Conservation (phyloP, 352 stramenopile genomes). For the Phytopythium kandeliae region DNA sequence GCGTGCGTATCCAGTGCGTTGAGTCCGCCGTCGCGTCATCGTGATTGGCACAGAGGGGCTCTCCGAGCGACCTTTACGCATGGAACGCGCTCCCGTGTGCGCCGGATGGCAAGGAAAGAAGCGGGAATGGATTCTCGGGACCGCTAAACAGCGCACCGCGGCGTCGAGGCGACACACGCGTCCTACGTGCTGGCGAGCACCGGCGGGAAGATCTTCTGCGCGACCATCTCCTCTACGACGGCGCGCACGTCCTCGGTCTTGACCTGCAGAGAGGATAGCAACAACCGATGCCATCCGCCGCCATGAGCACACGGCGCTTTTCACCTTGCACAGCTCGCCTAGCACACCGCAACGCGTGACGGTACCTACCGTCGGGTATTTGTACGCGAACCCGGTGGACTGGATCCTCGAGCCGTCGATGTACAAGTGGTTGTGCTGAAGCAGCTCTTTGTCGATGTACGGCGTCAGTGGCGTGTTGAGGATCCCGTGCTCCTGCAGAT, state of each 20-base stretch:
- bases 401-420: constrained; percentile 75
- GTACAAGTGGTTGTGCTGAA: constrained; percentile 83
- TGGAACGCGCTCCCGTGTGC: not conserved
- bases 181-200: constrained; percentile 33
- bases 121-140: not conserved
- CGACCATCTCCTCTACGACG: constrained; percentile 68
- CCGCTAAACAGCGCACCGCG: not conserved
- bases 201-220: constrained; percentile 76
- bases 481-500: constrained; percentile 56
- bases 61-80: not conserved
- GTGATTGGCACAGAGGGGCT: not conserved
- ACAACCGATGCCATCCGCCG: too few species aligned
- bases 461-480: constrained; percentile 80
- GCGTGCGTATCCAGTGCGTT: not conserved
- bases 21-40: not conserved
- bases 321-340: too few species aligned
- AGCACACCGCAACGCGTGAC: too few species aligned
- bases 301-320: not conserved
- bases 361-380: constrained; percentile 43
- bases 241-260: constrained; percentile 46
- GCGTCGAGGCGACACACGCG: not conserved
- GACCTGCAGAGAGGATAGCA: too few species aligned
- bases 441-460: constrained; percentile 86
- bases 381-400: constrained; percentile 67
- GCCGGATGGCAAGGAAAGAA: not conserved